A percentile compares a stretch with the other conserved stretches of the same genome.
Conservation (phyloP, 2,329 filamentous ascomycete genomes). For the Stenocarpella maydis region DNA sequence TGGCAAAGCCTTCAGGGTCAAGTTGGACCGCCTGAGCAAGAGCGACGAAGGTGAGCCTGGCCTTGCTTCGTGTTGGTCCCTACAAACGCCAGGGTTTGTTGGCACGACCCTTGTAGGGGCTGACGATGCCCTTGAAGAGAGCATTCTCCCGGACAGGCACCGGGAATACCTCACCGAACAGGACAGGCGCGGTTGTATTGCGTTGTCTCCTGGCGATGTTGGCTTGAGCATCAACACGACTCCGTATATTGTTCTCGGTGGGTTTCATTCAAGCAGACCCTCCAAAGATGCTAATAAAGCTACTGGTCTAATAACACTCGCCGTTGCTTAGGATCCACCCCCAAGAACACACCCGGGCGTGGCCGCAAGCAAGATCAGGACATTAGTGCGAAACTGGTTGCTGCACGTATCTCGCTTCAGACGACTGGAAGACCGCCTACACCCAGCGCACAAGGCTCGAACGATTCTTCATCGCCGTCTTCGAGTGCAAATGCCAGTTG, state of each 20-base stretch:
- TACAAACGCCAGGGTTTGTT: not conserved
- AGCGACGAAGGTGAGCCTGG: conserved; percentile 23
- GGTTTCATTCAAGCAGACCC: conserved; percentile 16
- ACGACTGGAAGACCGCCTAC: not conserved
- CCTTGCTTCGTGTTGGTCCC: too few relatives aligned
- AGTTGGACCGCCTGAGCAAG: conserved; percentile 28
- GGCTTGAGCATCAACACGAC: not conserved
- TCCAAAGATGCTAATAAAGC: not conserved
- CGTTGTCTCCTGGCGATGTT: not conserved
- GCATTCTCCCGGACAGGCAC: not conserved
- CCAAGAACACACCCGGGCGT: conserved; percentile 2
- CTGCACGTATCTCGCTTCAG: conserved; percentile 17
- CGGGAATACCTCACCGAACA: not conserved
- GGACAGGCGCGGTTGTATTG: conserved; percentile 14
- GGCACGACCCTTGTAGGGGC: not conserved
- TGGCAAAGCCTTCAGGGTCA: conserved; percentile 16
- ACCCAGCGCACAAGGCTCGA: not conserved
- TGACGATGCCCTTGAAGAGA: not conserved
- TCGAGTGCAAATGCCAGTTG: conserved; percentile 25
- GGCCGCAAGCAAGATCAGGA: not conserved
- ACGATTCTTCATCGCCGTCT: conserved; percentile 23
- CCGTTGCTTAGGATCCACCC: not conserved
- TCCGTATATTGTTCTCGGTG: conserved; percentile 8
- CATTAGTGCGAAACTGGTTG: conserved; percentile 11
- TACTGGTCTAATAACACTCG: conserved; percentile 12